A percentile compares a stretch with the other conserved stretches of the same genome.
These are phyloP conservation scores for Sporothrix dimorphospora DNA, from an alignment of 2,329 filamentous ascomycete genomes.

Conservation along the genomic window DNA sequence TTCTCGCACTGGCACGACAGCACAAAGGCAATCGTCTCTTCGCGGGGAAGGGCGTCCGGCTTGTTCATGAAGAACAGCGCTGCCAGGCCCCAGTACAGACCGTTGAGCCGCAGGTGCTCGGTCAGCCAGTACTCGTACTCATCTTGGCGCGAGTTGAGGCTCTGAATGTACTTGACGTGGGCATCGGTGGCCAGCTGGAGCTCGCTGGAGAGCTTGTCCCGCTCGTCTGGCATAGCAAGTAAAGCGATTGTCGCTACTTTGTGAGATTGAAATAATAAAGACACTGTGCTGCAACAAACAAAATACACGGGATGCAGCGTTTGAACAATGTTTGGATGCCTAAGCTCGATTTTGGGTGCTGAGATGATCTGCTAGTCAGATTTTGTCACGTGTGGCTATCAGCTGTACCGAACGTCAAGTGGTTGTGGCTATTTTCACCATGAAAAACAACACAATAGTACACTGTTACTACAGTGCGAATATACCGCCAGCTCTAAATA, in stretches of 20 bases:
- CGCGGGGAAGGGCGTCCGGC: conserved; percentile 78
- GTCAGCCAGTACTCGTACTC: conserved; percentile 98
- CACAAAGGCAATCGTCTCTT: conserved; percentile 87
- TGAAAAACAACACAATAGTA: neutral
- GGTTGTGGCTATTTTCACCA: neutral
- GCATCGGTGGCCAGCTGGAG: conserved; percentile 55
- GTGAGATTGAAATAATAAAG: neutral
- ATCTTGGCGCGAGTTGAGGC: conserved; percentile 87
- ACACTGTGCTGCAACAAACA: neutral
- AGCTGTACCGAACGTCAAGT: neutral
- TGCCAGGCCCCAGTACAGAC: conserved; percentile 94
- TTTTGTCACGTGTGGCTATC: conserved; percentile 1
- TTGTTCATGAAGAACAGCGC: conserved; percentile 82
- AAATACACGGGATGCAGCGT: neutral
- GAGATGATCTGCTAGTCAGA: neutral
- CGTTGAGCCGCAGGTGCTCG: conserved; percentile 92
- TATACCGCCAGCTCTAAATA: no score
- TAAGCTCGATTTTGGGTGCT: neutral
- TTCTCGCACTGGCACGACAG: conserved; percentile 87
- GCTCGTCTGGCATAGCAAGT: conserved; percentile 41
- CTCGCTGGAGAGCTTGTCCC: conserved; percentile 43
- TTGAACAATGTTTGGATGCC: conserved; percentile 15
- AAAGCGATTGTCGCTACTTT: neutral
- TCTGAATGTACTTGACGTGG: conserved; percentile 92
- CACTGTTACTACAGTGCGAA: no score